Evolutionary conservation across 352 stramenopile genomes (phyloP).

Genomic region (Globisporangium solare): DNA sequence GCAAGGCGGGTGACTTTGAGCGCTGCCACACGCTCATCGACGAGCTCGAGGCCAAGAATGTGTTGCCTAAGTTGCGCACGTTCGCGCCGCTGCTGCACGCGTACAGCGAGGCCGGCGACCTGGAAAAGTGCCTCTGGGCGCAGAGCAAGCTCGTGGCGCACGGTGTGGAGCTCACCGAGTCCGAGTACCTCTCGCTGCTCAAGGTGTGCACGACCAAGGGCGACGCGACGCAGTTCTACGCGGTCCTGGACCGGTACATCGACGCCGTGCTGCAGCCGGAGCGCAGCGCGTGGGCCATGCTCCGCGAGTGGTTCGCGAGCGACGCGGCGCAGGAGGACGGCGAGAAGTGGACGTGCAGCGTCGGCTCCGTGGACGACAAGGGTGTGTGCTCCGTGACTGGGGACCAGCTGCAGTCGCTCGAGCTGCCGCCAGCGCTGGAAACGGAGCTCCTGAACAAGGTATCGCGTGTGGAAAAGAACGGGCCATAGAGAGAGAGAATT

Average conservation of each 20-base stretch:
- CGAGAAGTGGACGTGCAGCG: slow-evolving; percentile 46
- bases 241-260: slow-evolving; percentile 48
- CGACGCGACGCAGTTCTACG: slow-evolving; percentile 47
- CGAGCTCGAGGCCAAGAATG: slow-evolving; percentile 38
- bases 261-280: slow-evolving; percentile 54
- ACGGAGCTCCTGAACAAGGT: slow-evolving; percentile 64
- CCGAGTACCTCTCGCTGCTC: slow-evolving; percentile 62
- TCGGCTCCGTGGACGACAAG: slow-evolving; percentile 43
- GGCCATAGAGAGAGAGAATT: background rate
- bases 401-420: slow-evolving; percentile 61
- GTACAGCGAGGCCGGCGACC: slow-evolving; percentile 43
- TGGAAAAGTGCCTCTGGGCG: slow-evolving; percentile 55
- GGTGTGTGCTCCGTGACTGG: slow-evolving; percentile 60
- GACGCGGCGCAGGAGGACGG: slow-evolving; percentile 57
- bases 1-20: slow-evolving; percentile 52
- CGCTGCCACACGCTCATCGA: slow-evolving; percentile 42
- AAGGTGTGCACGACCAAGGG: slow-evolving; percentile 33
- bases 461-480: background rate
- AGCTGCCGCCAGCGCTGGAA: slow-evolving; percentile 42
- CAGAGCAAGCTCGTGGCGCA: slow-evolving; percentile 42
- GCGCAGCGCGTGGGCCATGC: slow-evolving; percentile 42
- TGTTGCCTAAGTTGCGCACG: slow-evolving; percentile 66
- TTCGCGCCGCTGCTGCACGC: slow-evolving; percentile 63
- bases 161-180: slow-evolving; percentile 50
- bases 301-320: slow-evolving; percentile 73